Base-by-base conservation (phyloP, 192 early-diverging fungal species). In the Diversispora epigaea region DNA sequence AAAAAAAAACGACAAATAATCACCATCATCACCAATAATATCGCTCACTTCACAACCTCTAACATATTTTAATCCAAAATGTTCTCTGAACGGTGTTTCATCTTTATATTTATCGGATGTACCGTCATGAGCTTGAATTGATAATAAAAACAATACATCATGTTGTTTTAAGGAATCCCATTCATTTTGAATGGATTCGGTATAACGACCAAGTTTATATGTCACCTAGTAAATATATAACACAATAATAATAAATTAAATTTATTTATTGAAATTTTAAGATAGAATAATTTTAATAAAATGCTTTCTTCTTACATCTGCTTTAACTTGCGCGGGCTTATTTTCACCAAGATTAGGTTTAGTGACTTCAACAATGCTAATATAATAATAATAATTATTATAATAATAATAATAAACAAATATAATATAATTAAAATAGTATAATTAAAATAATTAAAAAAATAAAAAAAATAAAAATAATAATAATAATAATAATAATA, bases 121-220 rank as follows among this genome's bases (percentile, higher is more conserved):
- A 8, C 78, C 69, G 17, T 87, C 85, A 40, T 84, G 77, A 4
- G 85, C 85, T 75, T 90, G 78, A 22, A 96, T 87, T 4, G 89
- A 83, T 22, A 96, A 66, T 60, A 99, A 78, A 77, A 99, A 93
- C 43, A 99, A 78, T n/a, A 95, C 89, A 78, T 98, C 97, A 55
- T 90, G 91, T n/a, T 86, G 86, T 4, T 89, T 83, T 22, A 98
- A 80, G 25, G 85, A 77, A 74, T 95, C 94, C 98, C 98, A 99
- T 82, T 98, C 96, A 15, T 76, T 80, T 14, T 86, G 86, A 43
- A 98, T 90, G 0, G 89, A 85, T 21, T 93, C 89, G 0, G 89
- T 84, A 73, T 90, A 95, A 41, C 80, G 77, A 17, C 83, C 79
- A 44, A 98, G 76, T 54, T 89, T 86, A 58, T 93, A 88, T 0